Percentiles rank a stretch among this genome's conserved stretches.
These are phyloP conservation scores for Termitomyces sp. DNA, from an alignment of 768 basidiomycete species.

Conservation along the genomic window DNA sequence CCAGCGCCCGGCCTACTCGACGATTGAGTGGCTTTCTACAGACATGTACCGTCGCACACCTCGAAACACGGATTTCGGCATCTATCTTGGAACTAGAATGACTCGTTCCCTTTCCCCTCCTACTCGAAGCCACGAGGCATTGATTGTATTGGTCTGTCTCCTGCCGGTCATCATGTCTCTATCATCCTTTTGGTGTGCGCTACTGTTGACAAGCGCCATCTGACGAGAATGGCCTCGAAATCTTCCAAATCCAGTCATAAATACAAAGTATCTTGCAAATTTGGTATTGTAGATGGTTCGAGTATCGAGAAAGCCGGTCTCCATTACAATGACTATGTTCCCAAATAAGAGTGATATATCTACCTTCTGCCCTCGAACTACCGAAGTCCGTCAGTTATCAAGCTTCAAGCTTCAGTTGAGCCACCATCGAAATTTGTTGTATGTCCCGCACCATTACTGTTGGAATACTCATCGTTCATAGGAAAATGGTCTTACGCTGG, in stretches of 20 bases:
- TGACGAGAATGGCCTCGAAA: neutral
- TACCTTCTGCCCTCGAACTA: neutral
- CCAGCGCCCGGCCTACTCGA: constrained; percentile 4
- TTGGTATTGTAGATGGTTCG: neutral
- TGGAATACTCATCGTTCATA: neutral
- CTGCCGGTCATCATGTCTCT: neutral
- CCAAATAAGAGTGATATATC: neutral
- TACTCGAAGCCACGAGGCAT: neutral
- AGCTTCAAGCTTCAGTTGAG: no score
- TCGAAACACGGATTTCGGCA: constrained; percentile 11
- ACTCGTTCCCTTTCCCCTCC: neutral
- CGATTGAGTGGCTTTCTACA: constrained; percentile 7
- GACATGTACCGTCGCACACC: constrained; percentile 10
- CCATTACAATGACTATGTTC: neutral
- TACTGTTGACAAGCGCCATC: neutral
- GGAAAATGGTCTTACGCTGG: neutral
- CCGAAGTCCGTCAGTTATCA: neutral
- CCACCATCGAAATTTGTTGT: neutral
- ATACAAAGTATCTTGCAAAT: neutral
- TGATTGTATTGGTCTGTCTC: neutral
- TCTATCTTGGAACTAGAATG: constrained; percentile 13
- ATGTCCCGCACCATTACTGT: neutral
- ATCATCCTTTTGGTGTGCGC: neutral
- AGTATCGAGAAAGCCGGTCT: neutral
- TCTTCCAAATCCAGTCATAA: neutral